phyloP scores from a whole-genome alignment of 2,329 filamentous ascomycete genomes.

The Xylaria sp. region DNA sequence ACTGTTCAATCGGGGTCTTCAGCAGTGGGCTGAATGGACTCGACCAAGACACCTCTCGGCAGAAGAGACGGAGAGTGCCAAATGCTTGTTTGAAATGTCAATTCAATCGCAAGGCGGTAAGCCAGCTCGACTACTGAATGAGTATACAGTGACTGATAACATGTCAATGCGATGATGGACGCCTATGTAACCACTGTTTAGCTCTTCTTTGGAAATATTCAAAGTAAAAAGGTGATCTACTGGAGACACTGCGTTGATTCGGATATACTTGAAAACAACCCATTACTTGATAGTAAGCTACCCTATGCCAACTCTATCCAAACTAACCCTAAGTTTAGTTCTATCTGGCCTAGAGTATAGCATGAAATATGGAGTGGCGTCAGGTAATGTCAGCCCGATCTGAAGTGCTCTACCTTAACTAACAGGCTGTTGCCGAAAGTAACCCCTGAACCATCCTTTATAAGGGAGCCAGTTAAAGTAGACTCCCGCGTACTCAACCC shows the following conservation, averaged over 20 bases:
- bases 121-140: background rate
- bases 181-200: background rate
- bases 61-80: background rate
- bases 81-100: background rate
- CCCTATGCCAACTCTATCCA: too few species aligned
- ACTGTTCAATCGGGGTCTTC: background rate
- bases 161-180: background rate
- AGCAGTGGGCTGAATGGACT: background rate
- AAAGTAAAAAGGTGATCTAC: background rate
- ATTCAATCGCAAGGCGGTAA: background rate
- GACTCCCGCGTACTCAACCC: background rate
- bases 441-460: background rate
- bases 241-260: conserved; percentile 8
- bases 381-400: background rate
- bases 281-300: background rate
- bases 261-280: conserved; percentile 7
- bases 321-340: background rate
- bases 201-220: background rate
- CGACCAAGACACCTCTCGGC: background rate
- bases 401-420: background rate
- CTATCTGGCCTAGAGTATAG: background rate
- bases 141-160: background rate
- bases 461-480: background rate
- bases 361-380: background rate
- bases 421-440: background rate